Percentiles rank a stretch among this genome's conserved stretches.
These are phyloP conservation scores for Hibiscus tridactylites DNA, from an alignment of 345 rosid species.

Conservation along the genomic window DNA sequence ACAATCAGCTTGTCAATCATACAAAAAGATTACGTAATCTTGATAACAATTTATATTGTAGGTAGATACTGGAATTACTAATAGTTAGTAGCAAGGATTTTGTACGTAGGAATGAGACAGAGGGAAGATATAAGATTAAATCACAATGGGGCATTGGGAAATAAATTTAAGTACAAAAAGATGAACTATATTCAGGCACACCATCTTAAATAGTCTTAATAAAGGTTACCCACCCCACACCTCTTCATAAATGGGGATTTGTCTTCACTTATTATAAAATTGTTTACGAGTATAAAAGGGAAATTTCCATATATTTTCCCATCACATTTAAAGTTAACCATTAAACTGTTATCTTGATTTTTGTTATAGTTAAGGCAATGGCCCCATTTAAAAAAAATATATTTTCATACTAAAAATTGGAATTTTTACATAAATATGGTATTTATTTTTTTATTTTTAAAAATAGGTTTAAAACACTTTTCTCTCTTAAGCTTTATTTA, in stretches of 20 bases:
- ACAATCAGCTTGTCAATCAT: too few species aligned
- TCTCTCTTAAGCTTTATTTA: too few species aligned
- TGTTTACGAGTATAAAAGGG: too few species aligned
- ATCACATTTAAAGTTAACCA: too few species aligned
- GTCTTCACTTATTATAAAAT: too few species aligned
- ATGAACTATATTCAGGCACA: not conserved
- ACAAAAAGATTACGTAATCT: too few species aligned
- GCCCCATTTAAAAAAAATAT: not conserved
- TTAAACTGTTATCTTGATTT: too few species aligned
- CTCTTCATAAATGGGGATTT: not conserved
- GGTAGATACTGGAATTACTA: not conserved
- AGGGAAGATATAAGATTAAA: not conserved
- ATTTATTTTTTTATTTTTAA: too few species aligned
- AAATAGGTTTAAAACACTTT: too few species aligned
- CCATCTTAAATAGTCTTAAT: not conserved
- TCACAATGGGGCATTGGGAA: not conserved
- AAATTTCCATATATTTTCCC: too few species aligned
- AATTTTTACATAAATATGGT: too few species aligned
- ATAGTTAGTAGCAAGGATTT: not conserved
- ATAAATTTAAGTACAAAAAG: not conserved
- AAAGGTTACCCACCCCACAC: not conserved
- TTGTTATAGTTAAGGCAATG: not conserved
- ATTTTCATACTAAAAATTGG: constrained; percentile 4
- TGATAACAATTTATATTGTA: too few species aligned
- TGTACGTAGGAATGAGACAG: not conserved